Evolutionary conservation across 2,329 filamentous ascomycete genomes (phyloP), one percentile per base, ranked within the genome.

Genomic region (Penicillium oxalicum): DNA sequence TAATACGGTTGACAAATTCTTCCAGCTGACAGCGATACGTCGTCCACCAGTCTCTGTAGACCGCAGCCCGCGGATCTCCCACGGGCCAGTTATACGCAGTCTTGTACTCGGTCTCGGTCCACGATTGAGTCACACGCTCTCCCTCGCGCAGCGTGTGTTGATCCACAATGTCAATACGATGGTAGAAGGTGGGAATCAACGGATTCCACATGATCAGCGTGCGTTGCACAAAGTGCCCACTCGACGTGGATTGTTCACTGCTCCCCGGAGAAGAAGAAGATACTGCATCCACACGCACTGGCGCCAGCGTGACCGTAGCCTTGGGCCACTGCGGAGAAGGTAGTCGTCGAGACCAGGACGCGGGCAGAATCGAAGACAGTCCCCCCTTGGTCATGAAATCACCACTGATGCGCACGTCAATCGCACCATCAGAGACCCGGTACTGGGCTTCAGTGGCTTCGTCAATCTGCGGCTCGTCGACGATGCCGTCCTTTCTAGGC

Each of bases 11-110:
- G 9, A 77, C 73, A 55, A 79, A 79, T 50, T 71, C 65, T 59
- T 78, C 74, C 28, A 79, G 64, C 64, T 74, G 69, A 55, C 76
- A 64, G 6, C 72, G 66, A 56, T 75, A 77, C 11, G 70, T 69
- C 28, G 65, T 62, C 74, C 74, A 77, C 47, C 61, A 70, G 2
- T 57, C 55, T 61, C 75, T 65, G 9, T 68, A 61, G 0, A 52
- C 9, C 9, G 27, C 35, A 25, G 35, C 25, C 11, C 45, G 18
- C 12, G 4, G 32, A 29, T 53, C 44, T 18, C 41, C 48, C 1
- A 9, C 34, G 7, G 42, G 42, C 32, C 32, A 44, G 7, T 44
- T 44, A 11, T 44, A 44, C 18, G 42, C 42, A 32, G 32, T 44
- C 29, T 44, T 37, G 12, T 37, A 29, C 8, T n/a, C 29, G 11